phyloP scores from a whole-genome alignment of 2,329 filamentous ascomycete species.

The Colletotrichum agaves region DNA sequence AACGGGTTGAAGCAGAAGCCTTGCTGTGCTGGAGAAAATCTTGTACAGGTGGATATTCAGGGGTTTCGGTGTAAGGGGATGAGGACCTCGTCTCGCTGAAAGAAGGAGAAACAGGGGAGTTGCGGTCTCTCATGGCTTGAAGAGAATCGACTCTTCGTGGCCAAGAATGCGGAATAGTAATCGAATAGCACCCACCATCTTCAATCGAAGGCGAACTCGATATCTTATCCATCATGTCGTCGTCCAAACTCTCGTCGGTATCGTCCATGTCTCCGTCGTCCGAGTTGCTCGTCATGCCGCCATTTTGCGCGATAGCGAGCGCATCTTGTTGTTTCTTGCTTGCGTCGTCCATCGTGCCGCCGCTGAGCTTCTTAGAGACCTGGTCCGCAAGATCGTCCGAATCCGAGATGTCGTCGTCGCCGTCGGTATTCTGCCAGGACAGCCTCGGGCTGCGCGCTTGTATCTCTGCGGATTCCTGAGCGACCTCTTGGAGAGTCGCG shows the following conservation, averaged over 20 bases:
- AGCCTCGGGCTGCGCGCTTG: constrained; percentile 71
- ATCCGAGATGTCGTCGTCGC: constrained; percentile 55
- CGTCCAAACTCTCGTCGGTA: constrained; percentile 79
- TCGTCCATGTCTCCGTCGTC: constrained; percentile 74
- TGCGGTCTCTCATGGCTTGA: constrained; percentile 45
- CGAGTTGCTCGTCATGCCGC: constrained; percentile 58
- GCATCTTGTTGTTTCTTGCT: constrained; percentile 51
- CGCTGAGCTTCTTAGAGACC: constrained; percentile 52
- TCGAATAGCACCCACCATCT: constrained; percentile 85
- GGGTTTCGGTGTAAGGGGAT: constrained; percentile 55
- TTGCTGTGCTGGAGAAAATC: constrained; percentile 45
- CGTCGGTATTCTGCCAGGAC: constrained; percentile 59
- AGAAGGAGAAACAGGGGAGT: constrained; percentile 46
- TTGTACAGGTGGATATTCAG: constrained; percentile 47
- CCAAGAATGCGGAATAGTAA: constrained; percentile 51
- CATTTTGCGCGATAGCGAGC: constrained; percentile 71
- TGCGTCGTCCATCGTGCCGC: constrained; percentile 39
- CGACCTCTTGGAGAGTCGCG: constrained; percentile 82
- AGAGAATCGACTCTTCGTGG: constrained; percentile 58
- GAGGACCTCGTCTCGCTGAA: constrained; percentile 50
- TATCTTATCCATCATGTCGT: constrained; percentile 98
- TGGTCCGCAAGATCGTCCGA: constrained; percentile 57
- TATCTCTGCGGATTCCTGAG: constrained; percentile 80
- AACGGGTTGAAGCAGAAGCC: constrained; percentile 44
- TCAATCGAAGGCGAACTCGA: constrained; percentile 99